These are phyloP conservation scores for Pouteria glomerata DNA, from an alignment of 148 eudicot genomes.

Conservation along the genomic window DNA sequence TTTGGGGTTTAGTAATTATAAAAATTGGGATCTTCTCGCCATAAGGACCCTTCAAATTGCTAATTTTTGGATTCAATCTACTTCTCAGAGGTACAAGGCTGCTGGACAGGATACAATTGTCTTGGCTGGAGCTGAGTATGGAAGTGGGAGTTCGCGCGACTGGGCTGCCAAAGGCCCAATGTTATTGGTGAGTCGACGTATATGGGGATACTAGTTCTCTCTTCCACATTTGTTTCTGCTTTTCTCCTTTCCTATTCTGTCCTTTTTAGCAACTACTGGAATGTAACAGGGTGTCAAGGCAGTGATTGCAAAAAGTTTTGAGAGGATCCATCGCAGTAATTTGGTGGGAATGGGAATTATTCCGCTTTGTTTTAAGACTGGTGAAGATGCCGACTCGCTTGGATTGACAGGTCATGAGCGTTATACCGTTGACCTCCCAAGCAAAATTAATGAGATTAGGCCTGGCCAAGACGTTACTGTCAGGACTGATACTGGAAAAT, in stretches of 20 bases:
- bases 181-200: constrained; percentile 20
- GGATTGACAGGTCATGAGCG: constrained; percentile 50
- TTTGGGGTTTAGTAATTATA: background rate
- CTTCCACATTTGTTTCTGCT: background rate
- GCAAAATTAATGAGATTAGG: constrained; percentile 36
- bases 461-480: constrained; percentile 48
- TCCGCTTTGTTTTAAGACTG: constrained; percentile 46
- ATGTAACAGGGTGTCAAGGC: constrained; percentile 42
- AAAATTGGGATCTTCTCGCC: background rate
- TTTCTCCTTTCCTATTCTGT: background rate
- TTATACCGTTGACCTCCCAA: constrained; percentile 38
- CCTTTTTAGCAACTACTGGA: background rate
- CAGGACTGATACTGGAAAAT: constrained; percentile 32
- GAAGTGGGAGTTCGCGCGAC: constrained; percentile 26
- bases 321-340: constrained; percentile 45
- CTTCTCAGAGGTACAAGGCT: constrained; percentile 23
- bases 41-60: background rate
- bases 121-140: constrained; percentile 25
- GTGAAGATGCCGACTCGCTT: constrained; percentile 43
- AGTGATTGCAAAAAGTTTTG: constrained; percentile 44
- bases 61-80: background rate
- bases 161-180: constrained; percentile 27
- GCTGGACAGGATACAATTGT: constrained; percentile 25
- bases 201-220: background rate
- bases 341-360: constrained; percentile 53